Conservation (phyloP, 1,284 basidiomycete species). For the Pseudozyma sp. region DNA sequence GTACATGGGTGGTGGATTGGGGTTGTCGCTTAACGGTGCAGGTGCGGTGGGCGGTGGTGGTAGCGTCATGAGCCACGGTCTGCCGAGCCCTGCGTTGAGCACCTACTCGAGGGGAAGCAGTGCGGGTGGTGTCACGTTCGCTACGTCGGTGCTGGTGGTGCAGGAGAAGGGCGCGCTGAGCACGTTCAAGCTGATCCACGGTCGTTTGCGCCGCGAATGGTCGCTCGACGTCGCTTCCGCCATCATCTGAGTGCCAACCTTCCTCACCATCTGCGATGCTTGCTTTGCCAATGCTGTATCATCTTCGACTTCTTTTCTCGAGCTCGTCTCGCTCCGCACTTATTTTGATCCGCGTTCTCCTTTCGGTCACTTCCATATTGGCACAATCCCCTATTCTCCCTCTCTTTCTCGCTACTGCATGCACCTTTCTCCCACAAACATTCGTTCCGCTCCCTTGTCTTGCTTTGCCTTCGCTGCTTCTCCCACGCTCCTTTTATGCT, state of each 20-base stretch:
- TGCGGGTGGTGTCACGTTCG: constrained; percentile 39
- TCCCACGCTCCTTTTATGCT: not conserved
- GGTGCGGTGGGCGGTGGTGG: constrained; percentile 10
- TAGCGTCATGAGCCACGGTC: constrained; percentile 16
- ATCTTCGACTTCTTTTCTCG: constrained; percentile 4
- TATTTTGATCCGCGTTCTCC: too few species aligned
- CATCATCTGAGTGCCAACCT: constrained; percentile 11
- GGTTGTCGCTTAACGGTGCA: constrained; percentile 27
- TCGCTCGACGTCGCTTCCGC: constrained; percentile 45
- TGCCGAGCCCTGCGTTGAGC: constrained; percentile 50
- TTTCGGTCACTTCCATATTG: too few species aligned
- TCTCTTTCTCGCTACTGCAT: too few species aligned
- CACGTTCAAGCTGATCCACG: constrained; percentile 81
- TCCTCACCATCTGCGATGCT: too few species aligned
- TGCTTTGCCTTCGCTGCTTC: not conserved
- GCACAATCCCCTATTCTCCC: too few species aligned
- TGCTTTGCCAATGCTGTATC: too few species aligned
- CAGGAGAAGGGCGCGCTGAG: constrained; percentile 89
- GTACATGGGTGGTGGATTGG: constrained; percentile 29
- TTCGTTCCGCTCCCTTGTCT: not conserved
- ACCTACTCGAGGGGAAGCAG: constrained; percentile 32
- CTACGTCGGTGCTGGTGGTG: constrained; percentile 77
- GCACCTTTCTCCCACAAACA: not conserved
- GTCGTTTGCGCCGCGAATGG: constrained; percentile 81
- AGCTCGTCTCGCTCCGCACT: too few species aligned